Evolutionary conservation across 1,284 basidiomycete species (phyloP), one percentile per base, ranked within the genome.

Genomic region (Sporisorium scitamineum): DNA sequence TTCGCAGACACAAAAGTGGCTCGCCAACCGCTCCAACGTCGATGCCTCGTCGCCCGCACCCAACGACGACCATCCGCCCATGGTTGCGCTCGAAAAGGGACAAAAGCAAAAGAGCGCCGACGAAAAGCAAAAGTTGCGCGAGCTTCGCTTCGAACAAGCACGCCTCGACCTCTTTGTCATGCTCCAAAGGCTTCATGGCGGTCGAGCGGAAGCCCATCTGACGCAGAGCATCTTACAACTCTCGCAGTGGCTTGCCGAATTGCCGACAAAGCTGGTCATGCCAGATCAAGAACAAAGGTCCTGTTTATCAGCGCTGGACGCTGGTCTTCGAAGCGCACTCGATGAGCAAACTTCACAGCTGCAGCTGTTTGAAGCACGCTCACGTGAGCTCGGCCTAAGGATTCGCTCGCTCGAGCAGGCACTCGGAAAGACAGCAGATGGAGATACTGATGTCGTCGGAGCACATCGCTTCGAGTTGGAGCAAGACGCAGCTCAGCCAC

Each of bases 1-100:
- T 48, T 69, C 74, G 11, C 61, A 65, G n/a, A 82, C 79, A 10
- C 80, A 82, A 32, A 82, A 80, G 45, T 82, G 80, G 80, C 67
- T 82, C 16, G 64, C 78, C 45, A 76, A 57, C 41, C 66, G 67
- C 31, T 48, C 60, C 8, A 51, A 32, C 22, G 37, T 39, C 10
- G 54, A 56, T n/a, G 37, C 47, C 5, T 6, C 50, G n/a, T 48
- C 50, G 0, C 14, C 8, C 37, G 6, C 26, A 14, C n/a, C n/a
- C n/a, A n/a, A n/a, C n/a, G 50, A 61, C 32, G 50, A 41, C 22
- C 31, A 22, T 24, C 50, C 34, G 9, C 34, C 60, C 13, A 20
- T 31, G 24, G 8, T 52, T 2, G 54, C 58, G 41, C 24, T 39
- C 29, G 60, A 78, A 20, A 59, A 42, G 52, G 16, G 24, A 0